Base-by-base conservation (phyloP, 2,329 filamentous ascomycete species). In the Xylaria arbuscula region DNA sequence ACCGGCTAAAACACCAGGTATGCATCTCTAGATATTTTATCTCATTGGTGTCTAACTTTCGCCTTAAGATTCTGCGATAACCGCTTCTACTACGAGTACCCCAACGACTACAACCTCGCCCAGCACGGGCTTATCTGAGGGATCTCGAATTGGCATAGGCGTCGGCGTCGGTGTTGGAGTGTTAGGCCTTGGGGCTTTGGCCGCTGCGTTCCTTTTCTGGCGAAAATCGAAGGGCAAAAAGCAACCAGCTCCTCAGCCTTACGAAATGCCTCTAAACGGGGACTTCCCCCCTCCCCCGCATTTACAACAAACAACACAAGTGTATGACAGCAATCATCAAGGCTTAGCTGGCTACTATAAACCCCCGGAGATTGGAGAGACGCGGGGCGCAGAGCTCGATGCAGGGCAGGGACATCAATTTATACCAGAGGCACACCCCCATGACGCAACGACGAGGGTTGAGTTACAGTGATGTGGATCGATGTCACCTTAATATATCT, bases 141-240 rank as follows among this genome's bases (percentile, higher is more conserved):
- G 71, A 56, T 56, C 54, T 3, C 74, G 69, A 42, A 66, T 71
- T 15, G 72, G 72, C 2, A 55, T 75, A 4, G 73, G 71, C 9
- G 72, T 74, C 19, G 72, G 73, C 11, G 67, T 74, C 2, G 69
- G 71, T 1, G 60, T 73, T 8, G 72, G 72, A 5, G 68, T 58
- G 3, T 3, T 73, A 17, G 72, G 72, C 10, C 24, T 75, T 1
- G 67, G 51, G 13, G 68, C 72, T 1, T 66, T 75, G 3, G 55
- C 57, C 11, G 67, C 67, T 11, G 73, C 70, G 10, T 57, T 75
- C 38, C n/a, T 70, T 17, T 68, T 75, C 22, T 75, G 67, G 68
- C 59, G 70, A 22, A 71, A 67, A 38, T 70, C 72, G 4, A 70
- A 62, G 55, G 64, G n/a, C n/a, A 66, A 10, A 51, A 47, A 63